A percentile compares a stretch with the other conserved stretches of the same genome.
Evolutionary conservation across 768 basidiomycete species (phyloP).

Genomic region (Termitomyces sp.): DNA sequence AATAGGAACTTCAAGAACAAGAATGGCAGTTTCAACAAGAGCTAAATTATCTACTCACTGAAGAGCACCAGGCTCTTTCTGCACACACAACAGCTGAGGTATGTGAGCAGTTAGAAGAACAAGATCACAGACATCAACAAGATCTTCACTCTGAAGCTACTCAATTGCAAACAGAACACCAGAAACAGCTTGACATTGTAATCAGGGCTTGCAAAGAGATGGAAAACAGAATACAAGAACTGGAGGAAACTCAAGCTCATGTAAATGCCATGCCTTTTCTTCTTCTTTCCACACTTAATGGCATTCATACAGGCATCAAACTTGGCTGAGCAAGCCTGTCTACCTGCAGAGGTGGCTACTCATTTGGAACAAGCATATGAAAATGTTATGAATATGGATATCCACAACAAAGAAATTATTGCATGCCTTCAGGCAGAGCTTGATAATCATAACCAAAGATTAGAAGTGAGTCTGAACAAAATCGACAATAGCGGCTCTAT

Average conservation of each 20-base stretch:
- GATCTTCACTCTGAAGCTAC: neutral
- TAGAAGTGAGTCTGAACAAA: neutral
- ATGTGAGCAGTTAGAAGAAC: neutral
- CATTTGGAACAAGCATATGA: neutral
- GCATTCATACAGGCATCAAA: neutral
- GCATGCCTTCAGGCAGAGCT: neutral
- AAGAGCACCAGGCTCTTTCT: neutral
- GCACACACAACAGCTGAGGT: neutral
- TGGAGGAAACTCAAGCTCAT: neutral
- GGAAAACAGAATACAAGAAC: neutral
- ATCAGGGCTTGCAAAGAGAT: neutral
- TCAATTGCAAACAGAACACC: neutral
- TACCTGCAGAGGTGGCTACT: too few relatives aligned
- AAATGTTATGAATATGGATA: neutral
- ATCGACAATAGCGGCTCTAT: neutral
- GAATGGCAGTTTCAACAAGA: neutral
- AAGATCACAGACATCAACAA: neutral
- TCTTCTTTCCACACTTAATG: neutral
- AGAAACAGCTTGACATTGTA: neutral
- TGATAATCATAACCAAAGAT: neutral
- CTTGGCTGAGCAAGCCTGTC: neutral
- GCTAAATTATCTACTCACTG: neutral
- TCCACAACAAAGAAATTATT: neutral
- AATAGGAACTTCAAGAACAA: neutral
- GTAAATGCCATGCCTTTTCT: neutral